Conservation (phyloP, 768 basidiomycete genomes). For the Boletus pseudo-olivaceus region DNA sequence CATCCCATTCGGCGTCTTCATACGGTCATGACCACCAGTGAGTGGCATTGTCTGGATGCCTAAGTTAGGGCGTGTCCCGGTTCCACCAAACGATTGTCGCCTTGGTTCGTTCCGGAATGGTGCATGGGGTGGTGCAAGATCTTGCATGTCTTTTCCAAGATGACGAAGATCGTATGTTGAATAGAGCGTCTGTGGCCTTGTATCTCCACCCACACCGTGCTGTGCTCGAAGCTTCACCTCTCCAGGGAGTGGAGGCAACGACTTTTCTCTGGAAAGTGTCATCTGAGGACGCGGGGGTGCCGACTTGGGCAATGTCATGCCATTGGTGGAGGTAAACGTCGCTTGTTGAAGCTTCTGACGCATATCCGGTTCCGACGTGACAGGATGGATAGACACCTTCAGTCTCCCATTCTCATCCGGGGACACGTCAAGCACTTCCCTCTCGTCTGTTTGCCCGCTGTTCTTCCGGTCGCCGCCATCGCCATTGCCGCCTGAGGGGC, state of each 20-base stretch:
- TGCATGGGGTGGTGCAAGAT: constrained; percentile 59
- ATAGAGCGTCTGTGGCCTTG: constrained; percentile 64
- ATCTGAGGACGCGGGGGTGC: constrained; percentile 11
- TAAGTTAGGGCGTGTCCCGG: constrained; percentile 54
- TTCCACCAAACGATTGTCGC: constrained; percentile 76
- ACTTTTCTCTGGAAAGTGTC: constrained; percentile 59
- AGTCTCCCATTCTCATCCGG: constrained; percentile 33
- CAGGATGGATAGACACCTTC: constrained; percentile 46
- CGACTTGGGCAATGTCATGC: constrained; percentile 29
- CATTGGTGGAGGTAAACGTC: constrained; percentile 32
- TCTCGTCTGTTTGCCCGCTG: constrained; percentile 42
- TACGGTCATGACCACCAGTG: constrained; percentile 34
- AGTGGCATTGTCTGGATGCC: constrained; percentile 49
- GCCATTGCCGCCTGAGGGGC: constrained; percentile 55
- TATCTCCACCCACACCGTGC: constrained; percentile 36
- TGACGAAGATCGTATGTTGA: constrained; percentile 56
- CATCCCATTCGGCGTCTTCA: constrained; percentile 34
- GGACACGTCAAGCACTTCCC: constrained; percentile 34
- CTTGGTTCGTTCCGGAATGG: constrained; percentile 62
- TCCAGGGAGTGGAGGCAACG: constrained; percentile 71
- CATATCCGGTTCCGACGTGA: constrained; percentile 61
- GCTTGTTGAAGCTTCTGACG: constrained; percentile 43
- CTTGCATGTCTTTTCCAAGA: constrained; percentile 40
- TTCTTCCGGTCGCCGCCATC: constrained; percentile 45
- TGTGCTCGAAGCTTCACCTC: constrained; percentile 44